Evolutionary conservation across 305 asterid genomes (phyloP).

Genomic region (Fraxinus sp.): DNA sequence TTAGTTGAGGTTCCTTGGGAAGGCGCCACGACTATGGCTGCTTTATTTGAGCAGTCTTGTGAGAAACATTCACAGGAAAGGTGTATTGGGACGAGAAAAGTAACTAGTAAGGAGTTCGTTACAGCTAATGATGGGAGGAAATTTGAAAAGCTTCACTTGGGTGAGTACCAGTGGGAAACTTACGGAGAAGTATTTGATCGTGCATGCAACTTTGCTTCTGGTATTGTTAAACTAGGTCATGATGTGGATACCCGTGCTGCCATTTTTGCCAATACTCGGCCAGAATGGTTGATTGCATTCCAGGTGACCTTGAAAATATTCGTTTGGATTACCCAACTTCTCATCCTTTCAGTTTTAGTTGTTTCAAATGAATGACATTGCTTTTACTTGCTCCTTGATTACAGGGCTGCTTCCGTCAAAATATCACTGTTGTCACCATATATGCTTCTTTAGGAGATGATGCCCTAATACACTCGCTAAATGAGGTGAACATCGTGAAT

Average conservation of each 20-base stretch:
- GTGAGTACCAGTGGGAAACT: constrained; percentile 85
- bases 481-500: constrained; percentile 56
- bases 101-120: constrained; percentile 49
- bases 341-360: constrained; percentile 10
- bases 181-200: constrained; percentile 63
- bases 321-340: neutral
- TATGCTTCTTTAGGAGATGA: constrained; percentile 92
- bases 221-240: constrained; percentile 75
- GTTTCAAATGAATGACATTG: constrained; percentile 16
- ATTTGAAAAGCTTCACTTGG: constrained; percentile 87
- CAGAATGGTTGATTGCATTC: constrained; percentile 87
- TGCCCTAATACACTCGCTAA: constrained; percentile 75
- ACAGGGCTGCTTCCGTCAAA: constrained; percentile 90
- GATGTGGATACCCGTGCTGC: constrained; percentile 84
- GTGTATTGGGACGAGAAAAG: constrained; percentile 73
- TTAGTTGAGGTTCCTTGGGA: constrained; percentile 91
- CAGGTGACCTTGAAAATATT: constrained; percentile 46
- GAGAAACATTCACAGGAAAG: constrained; percentile 48
- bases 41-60: constrained; percentile 80
- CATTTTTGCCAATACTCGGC: constrained; percentile 70
- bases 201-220: constrained; percentile 74
- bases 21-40: constrained; percentile 85
- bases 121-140: constrained; percentile 74
- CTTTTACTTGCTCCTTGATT: constrained; percentile 22
- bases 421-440: constrained; percentile 77